Percentiles rank a stretch among this genome's conserved stretches.
Conservation (phyloP, 495 filamentous ascomycete species). For the Talaromyces ruber region DNA sequence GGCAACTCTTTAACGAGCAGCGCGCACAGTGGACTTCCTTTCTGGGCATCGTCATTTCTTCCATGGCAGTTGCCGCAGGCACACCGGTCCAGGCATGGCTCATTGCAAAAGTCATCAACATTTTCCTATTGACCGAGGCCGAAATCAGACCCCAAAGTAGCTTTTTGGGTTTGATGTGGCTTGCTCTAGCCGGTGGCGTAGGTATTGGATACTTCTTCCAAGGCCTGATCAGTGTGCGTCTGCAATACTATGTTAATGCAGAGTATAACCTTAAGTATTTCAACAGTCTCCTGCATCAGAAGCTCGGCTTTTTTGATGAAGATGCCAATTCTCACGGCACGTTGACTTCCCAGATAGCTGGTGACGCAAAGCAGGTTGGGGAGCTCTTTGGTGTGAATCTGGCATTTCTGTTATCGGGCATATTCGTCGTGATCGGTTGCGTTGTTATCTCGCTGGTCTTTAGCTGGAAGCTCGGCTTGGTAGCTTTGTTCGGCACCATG, state of each 20-base stretch:
- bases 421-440: conserved; percentile 34
- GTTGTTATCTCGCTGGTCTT: conserved; percentile 19
- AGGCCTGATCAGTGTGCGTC: neutral
- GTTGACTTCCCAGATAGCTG: conserved; percentile 47
- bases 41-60: neutral
- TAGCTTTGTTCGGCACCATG: conserved; percentile 38
- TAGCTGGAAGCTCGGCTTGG: conserved; percentile 51
- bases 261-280: neutral
- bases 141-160: neutral
- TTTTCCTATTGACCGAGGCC: neutral
- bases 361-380: conserved; percentile 33
- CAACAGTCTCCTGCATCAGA: neutral
- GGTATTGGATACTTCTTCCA: neutral
- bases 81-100: conserved; percentile 1
- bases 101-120: neutral
- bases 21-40: neutral
- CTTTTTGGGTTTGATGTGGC: neutral
- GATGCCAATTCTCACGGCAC: conserved; percentile 34
- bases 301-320: neutral
- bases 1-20: neutral
- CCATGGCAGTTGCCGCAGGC: neutral
- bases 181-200: neutral
- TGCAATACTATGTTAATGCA: neutral
- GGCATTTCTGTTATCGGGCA: conserved; percentile 13
- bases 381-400: conserved; percentile 40